Evolutionary conservation across 305 asterid species (phyloP).

Genomic region (Caryopteris hybrid): DNA sequence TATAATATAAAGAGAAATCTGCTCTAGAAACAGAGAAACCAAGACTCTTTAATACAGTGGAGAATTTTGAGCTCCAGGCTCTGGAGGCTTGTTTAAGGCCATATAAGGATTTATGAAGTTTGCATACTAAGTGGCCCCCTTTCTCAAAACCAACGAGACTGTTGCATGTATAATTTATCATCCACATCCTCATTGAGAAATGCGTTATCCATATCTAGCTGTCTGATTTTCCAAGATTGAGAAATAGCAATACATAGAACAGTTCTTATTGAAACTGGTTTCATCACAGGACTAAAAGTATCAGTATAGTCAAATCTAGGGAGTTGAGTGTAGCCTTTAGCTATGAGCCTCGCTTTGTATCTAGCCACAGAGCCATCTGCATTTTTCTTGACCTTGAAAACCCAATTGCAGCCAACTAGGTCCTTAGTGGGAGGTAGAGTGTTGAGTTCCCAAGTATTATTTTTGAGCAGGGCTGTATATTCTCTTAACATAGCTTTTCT

Average conservation of each 20-base stretch:
- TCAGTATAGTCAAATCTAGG: background rate
- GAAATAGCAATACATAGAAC: background rate
- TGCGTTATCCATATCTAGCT: background rate
- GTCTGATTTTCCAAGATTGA: background rate
- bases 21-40: background rate
- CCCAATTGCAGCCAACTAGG: too few species aligned
- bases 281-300: background rate
- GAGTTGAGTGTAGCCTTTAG: background rate
- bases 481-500: too few species aligned
- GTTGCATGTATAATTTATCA: background rate
- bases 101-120: background rate
- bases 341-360: background rate
- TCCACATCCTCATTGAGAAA: background rate
- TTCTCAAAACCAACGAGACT: background rate
- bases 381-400: too few species aligned
- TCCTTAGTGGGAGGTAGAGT: background rate
- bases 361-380: background rate
- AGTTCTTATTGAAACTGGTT: background rate
- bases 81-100: background rate
- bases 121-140: background rate
- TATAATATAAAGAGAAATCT: background rate
- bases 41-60: background rate
- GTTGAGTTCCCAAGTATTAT: too few species aligned
- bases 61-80: background rate
- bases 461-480: too few species aligned